Evolutionary conservation across 441 rosid genomes (phyloP).

Genomic region (Croton setiger): DNA sequence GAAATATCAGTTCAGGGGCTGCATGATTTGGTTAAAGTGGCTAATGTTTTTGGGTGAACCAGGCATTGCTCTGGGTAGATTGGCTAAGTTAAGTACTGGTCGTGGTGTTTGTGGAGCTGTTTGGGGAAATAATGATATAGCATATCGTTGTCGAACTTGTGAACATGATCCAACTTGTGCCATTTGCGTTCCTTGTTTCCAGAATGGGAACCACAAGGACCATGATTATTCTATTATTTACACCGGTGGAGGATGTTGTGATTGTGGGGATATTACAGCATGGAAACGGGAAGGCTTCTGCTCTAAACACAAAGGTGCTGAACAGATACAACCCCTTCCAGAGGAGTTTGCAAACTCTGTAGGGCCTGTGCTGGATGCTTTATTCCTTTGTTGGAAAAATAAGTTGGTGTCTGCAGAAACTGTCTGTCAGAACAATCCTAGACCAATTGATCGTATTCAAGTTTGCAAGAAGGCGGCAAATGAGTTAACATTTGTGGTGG

Average conservation of each 20-base stretch:
- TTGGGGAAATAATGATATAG: constrained; percentile 91
- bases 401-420: constrained; percentile 56
- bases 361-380: constrained; percentile 76
- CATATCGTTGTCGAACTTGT: constrained; percentile 85
- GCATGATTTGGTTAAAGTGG: constrained; percentile 83
- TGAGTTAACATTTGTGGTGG: constrained; percentile 64
- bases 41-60: constrained; percentile 84
- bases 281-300: constrained; percentile 97
- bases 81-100: constrained; percentile 46
- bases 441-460: constrained; percentile 30
- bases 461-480: constrained; percentile 45
- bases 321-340: constrained; percentile 90
- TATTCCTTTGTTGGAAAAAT: constrained; percentile 62
- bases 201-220: constrained; percentile 70
- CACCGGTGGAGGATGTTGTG: constrained; percentile 95
- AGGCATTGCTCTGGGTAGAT: constrained; percentile 39
- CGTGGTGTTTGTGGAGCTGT: constrained; percentile 98
- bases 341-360: constrained; percentile 58
- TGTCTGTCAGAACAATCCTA: constrained; percentile 33
- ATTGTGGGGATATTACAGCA: constrained; percentile 97
- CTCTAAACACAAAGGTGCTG: constrained; percentile 88
- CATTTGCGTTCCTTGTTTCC: constrained; percentile 91
- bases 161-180: constrained; percentile 95
- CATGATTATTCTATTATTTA: constrained; percentile 86
- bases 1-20: constrained; percentile 51